Conservation (phyloP, 2,329 filamentous ascomycete genomes). For the Sporothrix curviconia region DNA sequence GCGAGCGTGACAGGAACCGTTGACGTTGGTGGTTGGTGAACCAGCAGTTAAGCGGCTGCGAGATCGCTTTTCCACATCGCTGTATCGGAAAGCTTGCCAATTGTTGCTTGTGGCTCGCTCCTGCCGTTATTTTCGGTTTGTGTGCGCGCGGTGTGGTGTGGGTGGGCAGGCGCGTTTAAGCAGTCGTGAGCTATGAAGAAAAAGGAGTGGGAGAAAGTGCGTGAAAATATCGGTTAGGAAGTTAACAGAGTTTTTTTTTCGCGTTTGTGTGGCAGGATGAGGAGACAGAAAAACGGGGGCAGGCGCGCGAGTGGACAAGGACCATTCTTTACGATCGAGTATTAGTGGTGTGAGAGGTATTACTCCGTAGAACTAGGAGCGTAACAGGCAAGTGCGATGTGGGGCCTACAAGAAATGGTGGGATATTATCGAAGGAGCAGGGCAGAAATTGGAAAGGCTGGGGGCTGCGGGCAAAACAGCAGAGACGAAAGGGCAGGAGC, state of each 20-base stretch:
- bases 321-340: background rate
- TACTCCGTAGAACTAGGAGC: background rate
- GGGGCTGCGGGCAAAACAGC: constrained; percentile 3
- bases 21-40: background rate
- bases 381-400: background rate
- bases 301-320: background rate
- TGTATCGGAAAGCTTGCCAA: constrained; percentile 10
- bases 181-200: constrained; percentile 8
- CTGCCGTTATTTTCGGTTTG: background rate
- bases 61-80: constrained; percentile 9
- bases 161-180: constrained; percentile 2
- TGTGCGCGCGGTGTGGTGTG: background rate
- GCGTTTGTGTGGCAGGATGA: constrained; percentile 1
- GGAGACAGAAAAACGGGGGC: constrained; percentile 2
- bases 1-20: background rate
- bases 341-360: constrained; percentile 8
- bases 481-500: background rate
- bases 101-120: background rate
- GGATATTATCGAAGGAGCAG: background rate
- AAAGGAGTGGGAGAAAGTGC: background rate
- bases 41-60: constrained; percentile 7
- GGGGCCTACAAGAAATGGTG: background rate
- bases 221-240: constrained; percentile 20
- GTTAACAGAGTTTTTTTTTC: constrained; percentile 19
- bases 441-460: constrained; percentile 8